phyloP scores from a whole-genome alignment of 495 filamentous ascomycete genomes.

The Poronia punctata region DNA sequence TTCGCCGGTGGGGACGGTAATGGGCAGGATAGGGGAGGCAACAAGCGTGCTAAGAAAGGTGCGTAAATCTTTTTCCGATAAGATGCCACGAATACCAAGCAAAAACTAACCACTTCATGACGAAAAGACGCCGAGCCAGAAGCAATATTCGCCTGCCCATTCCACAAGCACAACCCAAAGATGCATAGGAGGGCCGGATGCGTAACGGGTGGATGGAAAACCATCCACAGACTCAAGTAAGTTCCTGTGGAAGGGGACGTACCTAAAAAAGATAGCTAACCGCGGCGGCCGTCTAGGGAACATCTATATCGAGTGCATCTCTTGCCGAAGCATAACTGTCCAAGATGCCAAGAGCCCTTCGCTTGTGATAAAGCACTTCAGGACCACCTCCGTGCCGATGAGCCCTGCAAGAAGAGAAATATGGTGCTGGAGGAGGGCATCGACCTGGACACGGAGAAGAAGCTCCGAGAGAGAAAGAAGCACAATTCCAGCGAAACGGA shows the following conservation, averaged over 20 bases:
- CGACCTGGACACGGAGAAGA: conserved; percentile 20
- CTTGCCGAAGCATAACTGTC: conserved; percentile 31
- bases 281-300: conserved; percentile 22
- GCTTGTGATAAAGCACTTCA: conserved; percentile 29
- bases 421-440: conserved; percentile 19
- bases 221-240: conserved; percentile 40
- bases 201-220: conserved; percentile 34
- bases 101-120: background rate
- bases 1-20: conserved; percentile 18
- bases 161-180: conserved; percentile 32
- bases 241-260: background rate
- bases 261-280: background rate
- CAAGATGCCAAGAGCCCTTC: conserved; percentile 33
- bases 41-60: conserved; percentile 22
- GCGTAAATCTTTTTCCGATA: background rate
- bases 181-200: conserved; percentile 31
- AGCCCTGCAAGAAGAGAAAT: conserved; percentile 25
- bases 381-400: conserved; percentile 31
- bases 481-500: conserved; percentile 32
- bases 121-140: conserved; percentile 11
- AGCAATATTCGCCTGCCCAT: conserved; percentile 35
- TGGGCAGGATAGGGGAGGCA: conserved; percentile 18
- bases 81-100: no score
- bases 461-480: conserved; percentile 33
- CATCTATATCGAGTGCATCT: conserved; percentile 38